These are phyloP conservation scores for Metarhizium sp. DNA, from an alignment of 2,329 filamentous ascomycete genomes.

Conservation along the genomic window DNA sequence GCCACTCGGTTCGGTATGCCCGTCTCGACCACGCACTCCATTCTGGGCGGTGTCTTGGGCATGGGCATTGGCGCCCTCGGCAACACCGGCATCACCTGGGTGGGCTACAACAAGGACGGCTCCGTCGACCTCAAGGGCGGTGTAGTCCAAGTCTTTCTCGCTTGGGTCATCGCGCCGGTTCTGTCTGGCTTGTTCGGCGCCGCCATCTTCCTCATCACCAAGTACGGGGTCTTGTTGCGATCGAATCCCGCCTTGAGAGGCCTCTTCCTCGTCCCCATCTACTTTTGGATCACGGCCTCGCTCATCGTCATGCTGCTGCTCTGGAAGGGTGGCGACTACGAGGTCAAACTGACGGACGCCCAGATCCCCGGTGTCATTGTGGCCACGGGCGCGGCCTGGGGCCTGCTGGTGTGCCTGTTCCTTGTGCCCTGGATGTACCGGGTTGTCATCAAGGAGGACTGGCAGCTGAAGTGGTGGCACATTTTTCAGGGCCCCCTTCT, in stretches of 20 bases:
- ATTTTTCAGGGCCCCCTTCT: conserved; percentile 44
- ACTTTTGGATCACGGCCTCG: conserved; percentile 45
- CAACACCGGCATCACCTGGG: conserved; percentile 42
- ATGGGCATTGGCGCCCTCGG: conserved; percentile 49
- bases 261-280: conserved; percentile 43
- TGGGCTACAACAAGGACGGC: conserved; percentile 30
- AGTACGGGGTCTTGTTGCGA: conserved; percentile 45
- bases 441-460: conserved; percentile 50
- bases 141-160: conserved; percentile 51
- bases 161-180: conserved; percentile 51
- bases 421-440: conserved; percentile 52
- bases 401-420: conserved; percentile 39
- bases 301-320: conserved; percentile 54
- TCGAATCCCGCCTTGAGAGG: conserved; percentile 43
- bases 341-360: conserved; percentile 36
- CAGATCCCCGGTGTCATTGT: conserved; percentile 45
- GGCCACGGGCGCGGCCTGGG: conserved; percentile 39
- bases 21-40: conserved; percentile 52
- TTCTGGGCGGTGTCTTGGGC: conserved; percentile 50
- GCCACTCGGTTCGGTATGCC: conserved; percentile 45
- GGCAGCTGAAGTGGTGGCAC: conserved; percentile 47
- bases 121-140: conserved; percentile 31
- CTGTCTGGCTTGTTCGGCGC: conserved; percentile 44
- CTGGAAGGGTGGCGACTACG: conserved; percentile 38
- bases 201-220: conserved; percentile 46